Evolutionary conservation across 495 filamentous ascomycete genomes (phyloP).

Genomic region (Wilcoxina mikolae): DNA sequence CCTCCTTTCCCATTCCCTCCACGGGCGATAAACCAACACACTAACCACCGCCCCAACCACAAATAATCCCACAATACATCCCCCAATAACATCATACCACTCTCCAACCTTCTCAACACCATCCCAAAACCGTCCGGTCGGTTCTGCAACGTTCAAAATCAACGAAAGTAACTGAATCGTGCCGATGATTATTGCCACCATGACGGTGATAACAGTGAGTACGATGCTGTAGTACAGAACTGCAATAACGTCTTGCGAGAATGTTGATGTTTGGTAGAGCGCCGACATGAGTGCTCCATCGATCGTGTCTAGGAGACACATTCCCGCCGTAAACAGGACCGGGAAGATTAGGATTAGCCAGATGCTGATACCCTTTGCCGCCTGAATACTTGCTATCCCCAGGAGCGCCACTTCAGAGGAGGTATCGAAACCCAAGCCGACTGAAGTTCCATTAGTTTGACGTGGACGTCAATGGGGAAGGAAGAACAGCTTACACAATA

Average conservation of each 20-base stretch:
- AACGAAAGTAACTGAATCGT: constrained; percentile 69
- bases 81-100: constrained; percentile 76
- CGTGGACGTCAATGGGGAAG: neutral
- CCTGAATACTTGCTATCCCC: constrained; percentile 77
- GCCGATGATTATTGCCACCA: constrained; percentile 75
- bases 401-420: constrained; percentile 85
- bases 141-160: constrained; percentile 55
- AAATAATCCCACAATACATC: constrained; percentile 69
- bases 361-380: constrained; percentile 66
- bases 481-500: constrained; percentile 40
- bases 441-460: constrained; percentile 2
- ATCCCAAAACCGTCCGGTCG: constrained; percentile 70
- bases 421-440: constrained; percentile 92
- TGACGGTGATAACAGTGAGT: constrained; percentile 69
- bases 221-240: constrained; percentile 92
- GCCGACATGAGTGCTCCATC: constrained; percentile 94
- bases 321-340: constrained; percentile 76
- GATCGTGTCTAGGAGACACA: constrained; percentile 79
- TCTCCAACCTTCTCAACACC: constrained; percentile 62
- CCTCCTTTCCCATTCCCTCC: constrained; percentile 49
- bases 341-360: constrained; percentile 96
- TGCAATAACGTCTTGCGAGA: constrained; percentile 64
- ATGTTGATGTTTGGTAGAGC: constrained; percentile 64
- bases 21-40: constrained; percentile 58
- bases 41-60: constrained; percentile 57